phyloP scores from a whole-genome alignment of 768 basidiomycete species.

The Gloeostereum incarnatum region DNA sequence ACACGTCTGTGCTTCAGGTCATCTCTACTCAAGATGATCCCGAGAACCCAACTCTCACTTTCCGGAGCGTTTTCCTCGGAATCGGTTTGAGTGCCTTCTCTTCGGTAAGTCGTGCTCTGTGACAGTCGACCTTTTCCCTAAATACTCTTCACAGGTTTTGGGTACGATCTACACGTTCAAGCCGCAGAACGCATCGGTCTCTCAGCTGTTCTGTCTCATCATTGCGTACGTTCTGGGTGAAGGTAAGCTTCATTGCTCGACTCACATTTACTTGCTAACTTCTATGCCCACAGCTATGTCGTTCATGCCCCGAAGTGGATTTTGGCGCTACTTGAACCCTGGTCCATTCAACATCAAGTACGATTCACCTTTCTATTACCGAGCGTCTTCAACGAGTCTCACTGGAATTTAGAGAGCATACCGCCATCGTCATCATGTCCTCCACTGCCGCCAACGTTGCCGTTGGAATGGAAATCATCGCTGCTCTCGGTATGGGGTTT shows the following conservation, averaged over 20 bases:
- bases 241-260: constrained; percentile 27
- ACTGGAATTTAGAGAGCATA: constrained; percentile 28
- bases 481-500: constrained; percentile 28
- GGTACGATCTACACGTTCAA: constrained; percentile 28
- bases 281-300: constrained; percentile 16
- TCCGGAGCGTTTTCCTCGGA: constrained; percentile 39
- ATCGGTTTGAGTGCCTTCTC: constrained; percentile 39
- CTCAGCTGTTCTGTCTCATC: constrained; percentile 45
- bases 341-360: constrained; percentile 52
- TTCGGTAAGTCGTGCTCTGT: constrained; percentile 16
- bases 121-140: neutral
- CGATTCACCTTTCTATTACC: neutral
- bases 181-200: constrained; percentile 40
- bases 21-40: constrained; percentile 41
- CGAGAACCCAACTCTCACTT: constrained; percentile 33
- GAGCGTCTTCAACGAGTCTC: neutral
- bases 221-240: constrained; percentile 46
- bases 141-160: constrained; percentile 16
- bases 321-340: constrained; percentile 41
- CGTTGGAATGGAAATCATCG: constrained; percentile 42
- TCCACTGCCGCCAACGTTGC: constrained; percentile 45
- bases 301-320: constrained; percentile 32
- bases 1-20: constrained; percentile 19
- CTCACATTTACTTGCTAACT: neutral
- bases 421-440: constrained; percentile 45